Conservation (phyloP, 2,329 filamentous ascomycete genomes). For the Calonectria leucothoes region DNA sequence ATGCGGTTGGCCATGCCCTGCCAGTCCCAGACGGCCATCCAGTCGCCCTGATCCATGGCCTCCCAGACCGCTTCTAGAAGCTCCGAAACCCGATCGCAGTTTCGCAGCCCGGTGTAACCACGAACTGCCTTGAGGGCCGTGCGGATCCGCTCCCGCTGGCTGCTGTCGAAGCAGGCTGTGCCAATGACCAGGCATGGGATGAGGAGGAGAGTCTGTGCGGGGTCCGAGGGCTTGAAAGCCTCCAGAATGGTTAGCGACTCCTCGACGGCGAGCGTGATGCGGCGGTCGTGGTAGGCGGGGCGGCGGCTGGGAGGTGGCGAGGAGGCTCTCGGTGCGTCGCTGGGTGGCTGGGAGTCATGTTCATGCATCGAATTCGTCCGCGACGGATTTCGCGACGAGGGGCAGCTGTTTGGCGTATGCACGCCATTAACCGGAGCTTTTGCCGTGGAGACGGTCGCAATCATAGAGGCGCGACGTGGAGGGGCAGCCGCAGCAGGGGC, state of each 20-base stretch:
- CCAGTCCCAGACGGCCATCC: constrained; percentile 73
- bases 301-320: constrained; percentile 61
- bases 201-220: constrained; percentile 68
- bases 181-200: constrained; percentile 72
- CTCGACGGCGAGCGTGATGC: constrained; percentile 66
- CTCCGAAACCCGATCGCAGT: constrained; percentile 64
- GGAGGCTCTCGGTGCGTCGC: constrained; percentile 37
- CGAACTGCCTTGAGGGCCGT: constrained; percentile 62
- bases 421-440: constrained; percentile 27
- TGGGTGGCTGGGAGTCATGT: constrained; percentile 39
- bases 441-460: constrained; percentile 41
- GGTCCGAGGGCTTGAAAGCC: constrained; percentile 67
- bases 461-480: constrained; percentile 50
- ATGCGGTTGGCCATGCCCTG: constrained; percentile 65
- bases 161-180: constrained; percentile 66
- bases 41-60: constrained; percentile 68
- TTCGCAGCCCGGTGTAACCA: constrained; percentile 70
- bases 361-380: constrained; percentile 56
- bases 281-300: constrained; percentile 61
- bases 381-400: constrained; percentile 50
- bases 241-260: constrained; percentile 67
- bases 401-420: constrained; percentile 44
- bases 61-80: constrained; percentile 70
- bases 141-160: constrained; percentile 65
- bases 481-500: constrained; percentile 32